phyloP scores from a whole-genome alignment of 306 rosid species.

The Inga oerstediana region DNA sequence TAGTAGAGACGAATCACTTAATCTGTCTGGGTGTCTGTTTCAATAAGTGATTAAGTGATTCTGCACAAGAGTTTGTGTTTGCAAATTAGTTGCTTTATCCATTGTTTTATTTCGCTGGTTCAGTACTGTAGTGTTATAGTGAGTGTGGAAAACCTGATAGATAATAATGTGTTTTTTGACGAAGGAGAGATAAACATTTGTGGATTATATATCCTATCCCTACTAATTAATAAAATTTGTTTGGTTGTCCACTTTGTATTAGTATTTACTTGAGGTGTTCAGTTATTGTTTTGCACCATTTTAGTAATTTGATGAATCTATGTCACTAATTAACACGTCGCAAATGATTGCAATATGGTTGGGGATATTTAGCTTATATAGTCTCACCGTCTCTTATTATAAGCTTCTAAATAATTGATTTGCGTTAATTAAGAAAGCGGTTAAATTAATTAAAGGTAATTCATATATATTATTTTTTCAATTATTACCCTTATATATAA shows the following conservation, averaged over 20 bases:
- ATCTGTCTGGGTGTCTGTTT: neutral
- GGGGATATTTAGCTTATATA: too few species aligned
- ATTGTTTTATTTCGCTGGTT: neutral
- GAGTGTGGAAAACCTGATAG: neutral
- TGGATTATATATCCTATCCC: neutral
- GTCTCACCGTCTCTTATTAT: too few species aligned
- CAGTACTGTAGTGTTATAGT: neutral
- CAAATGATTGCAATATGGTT: neutral
- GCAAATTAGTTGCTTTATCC: neutral
- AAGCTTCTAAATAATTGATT: too few species aligned
- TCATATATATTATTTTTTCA: too few species aligned
- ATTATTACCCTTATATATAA: too few species aligned
- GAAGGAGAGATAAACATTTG: neutral
- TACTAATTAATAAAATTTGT: neutral
- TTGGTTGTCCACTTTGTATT: neutral
- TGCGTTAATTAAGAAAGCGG: too few species aligned
- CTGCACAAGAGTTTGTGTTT: neutral
- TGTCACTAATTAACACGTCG: neutral
- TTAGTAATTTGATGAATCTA: neutral
- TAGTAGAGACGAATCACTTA: neutral
- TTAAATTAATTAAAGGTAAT: too few species aligned
- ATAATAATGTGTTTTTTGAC: neutral
- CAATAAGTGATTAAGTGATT: constrained; percentile 5
- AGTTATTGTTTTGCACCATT: neutral
- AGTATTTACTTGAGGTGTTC: neutral